Evolutionary conservation across 305 asterid species (phyloP), one percentile per base, ranked within the genome.

Genomic region (Ruellia speciosa): DNA sequence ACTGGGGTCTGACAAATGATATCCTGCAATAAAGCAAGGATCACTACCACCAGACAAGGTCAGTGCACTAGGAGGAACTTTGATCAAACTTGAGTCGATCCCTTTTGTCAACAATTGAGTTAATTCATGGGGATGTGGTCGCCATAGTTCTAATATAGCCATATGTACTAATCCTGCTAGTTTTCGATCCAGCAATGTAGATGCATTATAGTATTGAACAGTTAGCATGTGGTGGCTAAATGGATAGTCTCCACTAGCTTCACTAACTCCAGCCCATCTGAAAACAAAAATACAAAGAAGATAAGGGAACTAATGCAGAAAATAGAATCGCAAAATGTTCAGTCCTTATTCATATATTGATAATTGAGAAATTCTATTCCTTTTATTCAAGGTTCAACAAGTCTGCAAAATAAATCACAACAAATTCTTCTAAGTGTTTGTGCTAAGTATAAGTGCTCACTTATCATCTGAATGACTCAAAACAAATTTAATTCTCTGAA

Each of bases 221-320:
- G 94, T 82, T 51, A 90, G 81, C 78, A 87, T 90, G 81, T 90
- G 97, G 77, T 90, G 90, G 83, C 97, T 90, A 72, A 90, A 90
- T 52, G 97, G 96, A 66, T 90, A 90, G 72, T 90, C 95, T 76
- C 96, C 95, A 54, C 86, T 79, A 55, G 96, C 81, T 74, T 83
- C 90, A 71, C 96, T 71, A 50, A 87, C 90, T 54, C 90, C 97
- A 62, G 86, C 82, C 97, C 97, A 90, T 75, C 96, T 89, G 75
- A 28, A 65, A 63, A 66, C 55, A 59, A 47, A 43, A 50, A 52
- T 19, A 54, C 17, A 46, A 49, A 14, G 15, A 60, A 34, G 28
- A 14, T 14, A 16, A 20, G 4, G 52, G 41, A 45, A 9, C 55
- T 28, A 49, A 60, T 41, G 10, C 31, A 34, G 59, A 67, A 45